phyloP scores from a whole-genome alignment of 2,329 filamentous ascomycete species.

The Erysiphe neolycopersici region DNA sequence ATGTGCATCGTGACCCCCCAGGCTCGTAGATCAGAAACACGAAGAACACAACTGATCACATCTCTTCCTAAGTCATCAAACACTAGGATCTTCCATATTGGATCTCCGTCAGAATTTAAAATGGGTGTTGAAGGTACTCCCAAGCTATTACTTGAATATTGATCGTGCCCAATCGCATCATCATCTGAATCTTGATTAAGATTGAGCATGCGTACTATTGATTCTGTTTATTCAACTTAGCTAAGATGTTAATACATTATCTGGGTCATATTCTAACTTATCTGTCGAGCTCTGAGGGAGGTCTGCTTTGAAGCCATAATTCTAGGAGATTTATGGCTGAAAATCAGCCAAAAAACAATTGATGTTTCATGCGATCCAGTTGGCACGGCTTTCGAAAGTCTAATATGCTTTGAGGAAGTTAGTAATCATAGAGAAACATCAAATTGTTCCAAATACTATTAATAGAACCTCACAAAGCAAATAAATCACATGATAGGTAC shows the following conservation, averaged over 20 bases:
- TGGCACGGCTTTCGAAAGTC: not conserved
- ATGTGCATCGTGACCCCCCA: conserved; percentile 96
- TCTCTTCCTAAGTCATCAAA: conserved; percentile 81
- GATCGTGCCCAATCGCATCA: conserved; percentile 28
- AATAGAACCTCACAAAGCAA: too few relatives aligned
- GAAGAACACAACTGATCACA: conserved; percentile 86
- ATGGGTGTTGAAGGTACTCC: conserved; percentile 50
- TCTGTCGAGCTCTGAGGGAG: conserved; percentile 44
- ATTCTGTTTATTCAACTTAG: conserved; percentile 26
- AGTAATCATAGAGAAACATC: too few relatives aligned
- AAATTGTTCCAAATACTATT: too few relatives aligned
- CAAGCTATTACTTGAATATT: conserved; percentile 30
- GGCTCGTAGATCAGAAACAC: conserved; percentile 73
- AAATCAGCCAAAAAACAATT: conserved; percentile 10
- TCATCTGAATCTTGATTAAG: conserved; percentile 47
- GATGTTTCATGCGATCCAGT: conserved; percentile 9
- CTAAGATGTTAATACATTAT: not conserved
- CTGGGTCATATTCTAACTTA: conserved; percentile 24
- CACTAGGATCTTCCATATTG: conserved; percentile 92
- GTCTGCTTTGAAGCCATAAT: conserved; percentile 27
- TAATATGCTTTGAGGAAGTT: not conserved
- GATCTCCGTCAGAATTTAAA: conserved; percentile 63
- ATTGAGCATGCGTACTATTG: conserved; percentile 87
- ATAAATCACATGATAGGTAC: too few relatives aligned
- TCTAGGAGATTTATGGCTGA: conserved; percentile 9